Evolutionary conservation across 116 monocot genomes (phyloP).

Genomic region (Phalaenopsis hybrid): DNA sequence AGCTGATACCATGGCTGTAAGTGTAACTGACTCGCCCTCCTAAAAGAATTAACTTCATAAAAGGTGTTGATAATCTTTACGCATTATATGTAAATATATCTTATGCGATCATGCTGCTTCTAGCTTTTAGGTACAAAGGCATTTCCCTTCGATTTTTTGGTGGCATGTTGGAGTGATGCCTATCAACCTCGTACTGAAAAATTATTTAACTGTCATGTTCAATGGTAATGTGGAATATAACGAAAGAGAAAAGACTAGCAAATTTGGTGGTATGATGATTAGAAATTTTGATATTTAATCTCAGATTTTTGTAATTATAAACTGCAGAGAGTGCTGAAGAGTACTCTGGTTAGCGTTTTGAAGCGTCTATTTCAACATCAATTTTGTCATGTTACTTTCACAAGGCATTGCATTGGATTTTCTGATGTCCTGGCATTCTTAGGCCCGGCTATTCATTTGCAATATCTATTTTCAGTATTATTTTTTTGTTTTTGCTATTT

Average conservation of each 20-base stretch:
- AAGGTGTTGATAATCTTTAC: background rate
- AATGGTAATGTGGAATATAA: background rate
- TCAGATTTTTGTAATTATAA: background rate
- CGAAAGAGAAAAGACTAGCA: no score
- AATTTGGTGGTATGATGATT: no score
- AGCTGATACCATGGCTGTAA: constrained; percentile 82
- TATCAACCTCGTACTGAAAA: background rate
- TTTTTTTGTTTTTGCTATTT: background rate
- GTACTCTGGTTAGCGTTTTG: background rate
- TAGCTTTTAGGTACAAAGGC: background rate
- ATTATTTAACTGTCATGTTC: background rate
- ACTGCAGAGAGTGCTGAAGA: background rate
- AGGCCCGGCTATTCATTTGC: background rate
- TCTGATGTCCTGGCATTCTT: background rate
- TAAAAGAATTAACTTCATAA: background rate
- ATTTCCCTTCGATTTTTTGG: background rate
- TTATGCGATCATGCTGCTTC: background rate
- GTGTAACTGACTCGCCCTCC: background rate
- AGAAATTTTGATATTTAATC: no score
- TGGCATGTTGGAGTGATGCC: background rate
- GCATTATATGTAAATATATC: background rate
- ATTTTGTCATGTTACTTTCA: background rate
- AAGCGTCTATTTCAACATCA: background rate
- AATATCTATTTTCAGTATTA: background rate
- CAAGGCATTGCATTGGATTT: background rate